These are phyloP conservation scores for Sanguinoderma infundibulare DNA, from an alignment of 1,284 basidiomycete species.

Conservation along the genomic window DNA sequence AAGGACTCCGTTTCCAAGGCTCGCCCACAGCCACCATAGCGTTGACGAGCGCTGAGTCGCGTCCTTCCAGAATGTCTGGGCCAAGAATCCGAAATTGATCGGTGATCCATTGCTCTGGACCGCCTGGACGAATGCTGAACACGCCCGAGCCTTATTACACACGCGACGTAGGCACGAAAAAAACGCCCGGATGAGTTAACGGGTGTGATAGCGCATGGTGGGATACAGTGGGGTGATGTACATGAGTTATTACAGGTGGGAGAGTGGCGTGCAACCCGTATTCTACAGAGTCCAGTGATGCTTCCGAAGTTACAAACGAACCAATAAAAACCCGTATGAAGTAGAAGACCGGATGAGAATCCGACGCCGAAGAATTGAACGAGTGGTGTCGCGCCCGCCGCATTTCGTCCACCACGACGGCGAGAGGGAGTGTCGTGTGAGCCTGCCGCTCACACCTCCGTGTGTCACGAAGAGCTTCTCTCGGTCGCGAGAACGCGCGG, in stretches of 20 bases:
- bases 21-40: too few species aligned
- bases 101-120: too few species aligned
- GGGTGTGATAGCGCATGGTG: not conserved
- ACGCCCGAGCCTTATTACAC: too few species aligned
- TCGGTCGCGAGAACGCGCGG: not conserved
- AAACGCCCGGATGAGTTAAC: too few species aligned
- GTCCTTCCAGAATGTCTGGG: too few species aligned
- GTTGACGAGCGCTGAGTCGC: too few species aligned
- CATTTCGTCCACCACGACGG: not conserved
- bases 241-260: constrained; percentile 10
- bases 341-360: constrained; percentile 5
- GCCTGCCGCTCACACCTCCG: constrained; percentile 3
- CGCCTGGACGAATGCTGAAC: too few species aligned
- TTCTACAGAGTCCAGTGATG: constrained; percentile 6
- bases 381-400: not conserved
- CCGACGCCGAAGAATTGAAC: not conserved
- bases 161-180: too few species aligned
- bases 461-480: not conserved
- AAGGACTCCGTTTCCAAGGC: too few species aligned
- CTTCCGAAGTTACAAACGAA: not conserved
- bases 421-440: constrained; percentile 4
- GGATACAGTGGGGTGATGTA: constrained; percentile 7
- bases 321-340: not conserved
- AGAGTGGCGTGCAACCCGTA: not conserved
- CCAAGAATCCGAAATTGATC: too few species aligned